These are phyloP conservation scores for Annulohypoxylon stygium DNA, from an alignment of 495 filamentous ascomycete species.

Conservation along the genomic window DNA sequence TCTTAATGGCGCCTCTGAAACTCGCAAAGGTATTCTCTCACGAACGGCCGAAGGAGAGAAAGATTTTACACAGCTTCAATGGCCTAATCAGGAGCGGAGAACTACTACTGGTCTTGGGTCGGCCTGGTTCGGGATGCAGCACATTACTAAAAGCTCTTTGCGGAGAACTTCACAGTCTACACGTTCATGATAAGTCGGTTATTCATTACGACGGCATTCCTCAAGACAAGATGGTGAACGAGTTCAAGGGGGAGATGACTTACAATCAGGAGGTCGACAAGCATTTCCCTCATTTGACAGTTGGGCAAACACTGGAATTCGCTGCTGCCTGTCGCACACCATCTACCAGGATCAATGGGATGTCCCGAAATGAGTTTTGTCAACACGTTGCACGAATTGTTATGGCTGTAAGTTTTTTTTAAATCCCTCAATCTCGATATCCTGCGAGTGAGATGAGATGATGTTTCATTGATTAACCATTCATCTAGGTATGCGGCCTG, in stretches of 20 bases:
- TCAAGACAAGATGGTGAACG: constrained; percentile 21
- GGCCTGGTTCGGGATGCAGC: constrained; percentile 12
- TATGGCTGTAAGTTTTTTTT: constrained; percentile 15
- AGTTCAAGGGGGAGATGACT: constrained; percentile 14
- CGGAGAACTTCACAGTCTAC: constrained; percentile 9
- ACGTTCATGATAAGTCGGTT: constrained; percentile 12
- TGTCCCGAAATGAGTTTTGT: constrained; percentile 7
- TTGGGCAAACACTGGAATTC: constrained; percentile 16
- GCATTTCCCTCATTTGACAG: constrained; percentile 20
- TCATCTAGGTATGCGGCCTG: constrained; percentile 5
- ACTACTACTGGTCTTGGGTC: constrained; percentile 9
- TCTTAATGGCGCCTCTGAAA: neutral
- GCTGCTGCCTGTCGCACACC: constrained; percentile 15
- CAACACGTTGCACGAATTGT: constrained; percentile 11
- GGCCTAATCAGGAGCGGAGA: constrained; percentile 12
- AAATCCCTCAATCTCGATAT: neutral
- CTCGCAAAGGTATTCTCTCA: constrained; percentile 1
- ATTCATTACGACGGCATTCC: constrained; percentile 19
- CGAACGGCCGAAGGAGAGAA: constrained; percentile 5
- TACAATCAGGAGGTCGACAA: constrained; percentile 21
- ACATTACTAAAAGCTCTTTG: constrained; percentile 13
- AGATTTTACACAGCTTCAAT: constrained; percentile 18
- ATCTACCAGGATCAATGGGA: constrained; percentile 13
- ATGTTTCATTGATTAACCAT: neutral
- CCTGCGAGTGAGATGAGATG: neutral